A percentile compares a stretch with the other conserved stretches of the same genome.
Conservation (phyloP, 345 rosid species). For the Jatropha curcas region DNA sequence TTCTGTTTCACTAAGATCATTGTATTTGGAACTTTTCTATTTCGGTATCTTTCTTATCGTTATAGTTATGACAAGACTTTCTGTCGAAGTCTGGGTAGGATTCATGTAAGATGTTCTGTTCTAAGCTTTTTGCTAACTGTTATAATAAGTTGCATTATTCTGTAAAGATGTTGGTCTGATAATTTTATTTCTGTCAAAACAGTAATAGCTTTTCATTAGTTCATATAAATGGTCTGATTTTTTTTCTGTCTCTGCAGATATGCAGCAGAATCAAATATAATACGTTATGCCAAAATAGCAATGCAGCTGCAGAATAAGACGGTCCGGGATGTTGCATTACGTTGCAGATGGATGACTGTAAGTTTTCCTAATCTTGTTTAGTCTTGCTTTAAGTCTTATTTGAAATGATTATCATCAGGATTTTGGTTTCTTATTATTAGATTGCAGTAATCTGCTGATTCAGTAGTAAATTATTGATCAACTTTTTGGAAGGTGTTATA, state of each 20-base stretch:
- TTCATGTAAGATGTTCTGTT: too few relatives aligned
- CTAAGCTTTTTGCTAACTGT: not conserved
- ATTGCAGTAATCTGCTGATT: not conserved
- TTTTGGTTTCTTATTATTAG: not conserved
- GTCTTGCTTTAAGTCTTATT: slow-evolving; percentile 6
- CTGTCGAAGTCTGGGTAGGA: not conserved
- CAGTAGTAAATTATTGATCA: not conserved
- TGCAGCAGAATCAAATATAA: slow-evolving; percentile 37
- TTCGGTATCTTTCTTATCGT: not conserved
- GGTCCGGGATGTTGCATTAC: slow-evolving; percentile 76
- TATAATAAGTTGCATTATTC: not conserved
- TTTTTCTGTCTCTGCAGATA: slow-evolving; percentile 41
- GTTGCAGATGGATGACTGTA: slow-evolving; percentile 73
- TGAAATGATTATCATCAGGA: not conserved
- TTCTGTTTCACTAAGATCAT: slow-evolving; percentile 2
- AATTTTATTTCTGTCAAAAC: not conserved
- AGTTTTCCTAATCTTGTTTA: slow-evolving; percentile 15
- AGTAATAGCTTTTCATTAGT: not conserved
- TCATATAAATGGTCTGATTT: slow-evolving; percentile 2
- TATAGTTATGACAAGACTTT: not conserved
- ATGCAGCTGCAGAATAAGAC: slow-evolving; percentile 50
- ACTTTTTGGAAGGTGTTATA: not conserved
- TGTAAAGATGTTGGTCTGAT: not conserved
- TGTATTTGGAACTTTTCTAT: not conserved
- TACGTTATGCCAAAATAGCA: slow-evolving; percentile 68